phyloP scores from a whole-genome alignment of 257 asterid genomes.

The Penstemon eatonii region DNA sequence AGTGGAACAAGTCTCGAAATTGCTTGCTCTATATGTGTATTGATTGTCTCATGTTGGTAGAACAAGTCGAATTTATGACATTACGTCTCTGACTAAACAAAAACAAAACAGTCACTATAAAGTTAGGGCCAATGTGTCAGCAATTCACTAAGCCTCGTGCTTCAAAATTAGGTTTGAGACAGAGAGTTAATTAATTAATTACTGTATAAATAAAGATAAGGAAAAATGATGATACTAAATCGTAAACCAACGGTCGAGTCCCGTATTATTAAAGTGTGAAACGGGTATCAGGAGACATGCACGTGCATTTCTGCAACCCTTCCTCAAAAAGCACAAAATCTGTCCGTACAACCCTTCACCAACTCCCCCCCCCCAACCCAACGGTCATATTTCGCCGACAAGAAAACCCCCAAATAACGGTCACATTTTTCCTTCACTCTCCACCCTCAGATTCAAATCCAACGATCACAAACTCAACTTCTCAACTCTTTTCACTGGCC shows the following conservation, averaged over 20 bases:
- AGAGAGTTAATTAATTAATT: too few species aligned
- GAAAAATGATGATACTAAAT: constrained; percentile 10
- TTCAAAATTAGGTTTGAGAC: too few species aligned
- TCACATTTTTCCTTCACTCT: constrained; percentile 45
- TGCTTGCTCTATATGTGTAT: too few species aligned
- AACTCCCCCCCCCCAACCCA: constrained; percentile 45
- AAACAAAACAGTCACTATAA: too few species aligned
- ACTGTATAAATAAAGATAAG: too few species aligned
- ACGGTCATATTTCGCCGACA: constrained; percentile 88
- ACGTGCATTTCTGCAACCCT: constrained; percentile 59
- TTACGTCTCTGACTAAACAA: too few species aligned
- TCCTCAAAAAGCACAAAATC: constrained; percentile 22
- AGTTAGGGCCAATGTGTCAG: too few species aligned
- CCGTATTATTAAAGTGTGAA: constrained; percentile 18
- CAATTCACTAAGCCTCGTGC: too few species aligned
- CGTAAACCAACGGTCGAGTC: constrained; percentile 41
- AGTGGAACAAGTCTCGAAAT: too few species aligned
- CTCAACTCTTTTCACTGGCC: constrained; percentile 35
- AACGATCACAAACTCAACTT: constrained; percentile 39
- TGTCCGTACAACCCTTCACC: constrained; percentile 42
- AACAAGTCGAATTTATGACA: too few species aligned
- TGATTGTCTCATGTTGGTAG: too few species aligned
- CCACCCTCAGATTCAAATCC: constrained; percentile 57
- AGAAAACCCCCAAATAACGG: constrained; percentile 52
- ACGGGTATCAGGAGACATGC: constrained; percentile 39